Percentiles rank a stretch among this genome's conserved stretches.
phyloP scores from a whole-genome alignment of 441 rosid species.

The Syzygium syzygioides region DNA sequence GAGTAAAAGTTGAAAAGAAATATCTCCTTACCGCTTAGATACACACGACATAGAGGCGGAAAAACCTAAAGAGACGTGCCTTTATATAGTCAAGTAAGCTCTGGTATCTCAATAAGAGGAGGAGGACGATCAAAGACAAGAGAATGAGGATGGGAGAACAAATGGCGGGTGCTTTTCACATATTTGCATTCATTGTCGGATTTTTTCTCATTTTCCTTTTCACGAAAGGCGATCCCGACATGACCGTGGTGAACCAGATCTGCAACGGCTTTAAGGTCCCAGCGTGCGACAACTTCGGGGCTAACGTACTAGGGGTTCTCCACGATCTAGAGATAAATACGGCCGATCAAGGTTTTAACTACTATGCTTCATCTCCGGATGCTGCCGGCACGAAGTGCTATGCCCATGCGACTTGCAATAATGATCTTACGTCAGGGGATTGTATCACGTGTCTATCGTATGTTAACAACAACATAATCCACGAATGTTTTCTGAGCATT shows the following conservation, averaged over 20 bases:
- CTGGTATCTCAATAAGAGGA: neutral
- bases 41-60: neutral
- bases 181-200: neutral
- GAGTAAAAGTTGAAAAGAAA: neutral
- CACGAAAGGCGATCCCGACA: neutral
- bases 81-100: neutral
- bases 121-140: accelerated
- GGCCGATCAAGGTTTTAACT: neutral
- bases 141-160: neutral
- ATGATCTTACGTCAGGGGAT: neutral
- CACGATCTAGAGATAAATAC: neutral
- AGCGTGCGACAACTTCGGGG: neutral
- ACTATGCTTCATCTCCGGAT: neutral
- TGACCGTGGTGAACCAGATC: neutral
- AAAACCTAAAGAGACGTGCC: neutral
- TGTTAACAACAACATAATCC: neutral
- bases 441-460: neutral
- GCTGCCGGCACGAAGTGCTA: neutral
- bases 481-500: neutral
- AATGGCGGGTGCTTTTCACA: neutral
- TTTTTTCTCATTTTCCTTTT: neutral
- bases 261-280: neutral
- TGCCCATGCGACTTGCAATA: neutral
- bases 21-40: neutral
- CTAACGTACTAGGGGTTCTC: neutral